Conservation (phyloP, 768 basidiomycete genomes). For the Dioszegia aurantiaca region DNA sequence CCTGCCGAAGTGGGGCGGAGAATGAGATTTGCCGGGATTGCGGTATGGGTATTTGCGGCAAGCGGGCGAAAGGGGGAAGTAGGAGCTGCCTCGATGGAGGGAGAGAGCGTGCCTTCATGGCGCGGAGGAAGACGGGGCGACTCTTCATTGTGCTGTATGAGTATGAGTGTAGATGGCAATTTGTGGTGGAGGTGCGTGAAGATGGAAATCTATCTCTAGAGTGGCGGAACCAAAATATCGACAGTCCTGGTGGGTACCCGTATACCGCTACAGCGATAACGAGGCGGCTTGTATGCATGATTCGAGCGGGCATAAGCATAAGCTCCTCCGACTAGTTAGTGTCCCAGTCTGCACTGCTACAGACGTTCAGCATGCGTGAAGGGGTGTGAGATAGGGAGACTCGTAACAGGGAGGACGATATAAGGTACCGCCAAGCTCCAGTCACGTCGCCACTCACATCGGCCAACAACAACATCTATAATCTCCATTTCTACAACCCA, state of each 20-base stretch:
- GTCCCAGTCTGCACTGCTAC: too few species aligned
- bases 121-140: constrained; percentile 33
- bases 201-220: background rate
- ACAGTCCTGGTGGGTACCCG: too few species aligned
- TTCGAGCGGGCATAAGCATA: too few species aligned
- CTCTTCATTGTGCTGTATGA: constrained; percentile 28
- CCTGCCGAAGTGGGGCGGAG: constrained; percentile 18
- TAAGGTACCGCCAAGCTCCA: too few species aligned
- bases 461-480: constrained; percentile 6
- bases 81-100: constrained; percentile 16
- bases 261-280: too few species aligned
- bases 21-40: constrained; percentile 20
- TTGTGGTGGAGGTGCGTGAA: background rate
- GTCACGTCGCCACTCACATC: too few species aligned
- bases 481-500: background rate
- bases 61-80: constrained; percentile 6
- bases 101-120: constrained; percentile 12
- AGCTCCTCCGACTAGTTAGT: too few species aligned
- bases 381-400: too few species aligned
- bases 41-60: background rate
- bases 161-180: background rate
- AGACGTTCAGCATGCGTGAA: too few species aligned
- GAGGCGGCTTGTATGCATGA: too few species aligned
- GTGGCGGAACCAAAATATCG: background rate
- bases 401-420: too few species aligned